These are phyloP conservation scores for Penicillium sp. DNA, from an alignment of 2,329 filamentous ascomycete species.

Conservation along the genomic window DNA sequence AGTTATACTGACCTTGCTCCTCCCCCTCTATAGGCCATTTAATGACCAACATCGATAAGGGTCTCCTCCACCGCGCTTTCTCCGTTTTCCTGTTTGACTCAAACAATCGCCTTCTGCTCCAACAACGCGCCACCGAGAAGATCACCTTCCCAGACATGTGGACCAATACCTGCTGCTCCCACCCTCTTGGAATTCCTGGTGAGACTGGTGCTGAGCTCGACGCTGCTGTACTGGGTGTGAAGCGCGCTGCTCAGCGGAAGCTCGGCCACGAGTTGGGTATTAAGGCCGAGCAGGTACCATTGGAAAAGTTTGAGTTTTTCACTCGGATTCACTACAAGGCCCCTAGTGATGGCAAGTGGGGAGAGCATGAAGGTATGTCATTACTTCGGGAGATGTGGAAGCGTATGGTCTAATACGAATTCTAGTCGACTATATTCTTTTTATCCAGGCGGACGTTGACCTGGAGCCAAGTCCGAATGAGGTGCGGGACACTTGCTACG, in stretches of 20 bases:
- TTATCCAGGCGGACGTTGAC: slow-evolving; percentile 92
- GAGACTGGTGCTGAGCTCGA: slow-evolving; percentile 84
- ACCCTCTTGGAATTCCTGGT: slow-evolving; percentile 85
- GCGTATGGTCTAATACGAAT: neutral
- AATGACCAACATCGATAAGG: slow-evolving; percentile 98
- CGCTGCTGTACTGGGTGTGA: slow-evolving; percentile 80
- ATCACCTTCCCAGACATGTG: slow-evolving; percentile 99
- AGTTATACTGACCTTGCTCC: slow-evolving; percentile 13
- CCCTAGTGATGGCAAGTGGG: slow-evolving; percentile 95
- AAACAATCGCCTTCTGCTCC: slow-evolving; percentile 85
- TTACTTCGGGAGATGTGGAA: neutral
- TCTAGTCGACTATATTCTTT: slow-evolving; percentile 91
- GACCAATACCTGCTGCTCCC: slow-evolving; percentile 99
- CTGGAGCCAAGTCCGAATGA: slow-evolving; percentile 82
- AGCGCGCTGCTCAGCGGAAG: slow-evolving; percentile 89
- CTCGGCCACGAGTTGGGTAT: slow-evolving; percentile 94
- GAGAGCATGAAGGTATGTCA: slow-evolving; percentile 88
- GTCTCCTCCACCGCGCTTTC: slow-evolving; percentile 93
- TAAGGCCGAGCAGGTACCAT: slow-evolving; percentile 79
- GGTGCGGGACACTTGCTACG: slow-evolving; percentile 80
- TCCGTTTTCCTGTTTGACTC: slow-evolving; percentile 97
- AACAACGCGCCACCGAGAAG: slow-evolving; percentile 94
- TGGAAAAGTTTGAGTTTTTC: slow-evolving; percentile 89
- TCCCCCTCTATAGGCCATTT: slow-evolving; percentile 69
- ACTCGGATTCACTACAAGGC: slow-evolving; percentile 98